These are phyloP conservation scores for Tetrahymena malaccensis DNA, from an alignment of 73 alveolate species.

Conservation along the genomic window DNA sequence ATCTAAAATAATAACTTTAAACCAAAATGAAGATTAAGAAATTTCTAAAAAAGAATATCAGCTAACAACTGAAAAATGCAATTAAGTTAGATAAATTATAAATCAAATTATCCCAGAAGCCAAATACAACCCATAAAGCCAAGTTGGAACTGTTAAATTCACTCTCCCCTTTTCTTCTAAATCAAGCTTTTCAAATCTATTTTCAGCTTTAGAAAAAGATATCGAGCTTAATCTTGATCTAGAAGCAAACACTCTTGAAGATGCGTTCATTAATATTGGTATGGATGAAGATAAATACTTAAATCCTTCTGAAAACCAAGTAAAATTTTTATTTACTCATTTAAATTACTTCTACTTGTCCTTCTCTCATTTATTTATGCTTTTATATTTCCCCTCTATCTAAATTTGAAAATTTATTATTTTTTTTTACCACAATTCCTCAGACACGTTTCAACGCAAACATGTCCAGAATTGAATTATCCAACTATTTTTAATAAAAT, in stretches of 20 bases:
- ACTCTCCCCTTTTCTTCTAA: neutral
- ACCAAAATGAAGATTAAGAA: neutral
- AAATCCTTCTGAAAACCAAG: neutral
- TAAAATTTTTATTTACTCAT: too few species aligned
- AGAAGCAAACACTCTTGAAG: constrained; percentile 12
- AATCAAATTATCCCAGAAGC: neutral
- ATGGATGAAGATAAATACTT: constrained; percentile 26
- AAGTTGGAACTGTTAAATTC: neutral
- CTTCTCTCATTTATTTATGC: too few species aligned
- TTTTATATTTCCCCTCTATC: too few species aligned
- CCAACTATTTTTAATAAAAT: too few species aligned
- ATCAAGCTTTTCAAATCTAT: neutral
- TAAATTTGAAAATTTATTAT: too few species aligned
- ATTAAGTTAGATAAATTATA: neutral
- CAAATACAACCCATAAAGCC: neutral
- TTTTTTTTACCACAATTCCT: neutral
- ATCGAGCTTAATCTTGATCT: neutral
- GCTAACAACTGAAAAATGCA: neutral
- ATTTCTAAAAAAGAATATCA: too few species aligned
- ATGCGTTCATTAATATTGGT: constrained; percentile 33
- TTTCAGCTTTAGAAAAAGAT: neutral
- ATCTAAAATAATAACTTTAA: neutral
- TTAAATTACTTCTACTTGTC: too few species aligned
- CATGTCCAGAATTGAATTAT: too few species aligned
- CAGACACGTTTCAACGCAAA: neutral